A percentile compares a stretch with the other conserved stretches of the same genome.
These are phyloP conservation scores for Hyparrhenia diplandra DNA, from an alignment of 176 grass and related monocot genomes.

Conservation along the genomic window DNA sequence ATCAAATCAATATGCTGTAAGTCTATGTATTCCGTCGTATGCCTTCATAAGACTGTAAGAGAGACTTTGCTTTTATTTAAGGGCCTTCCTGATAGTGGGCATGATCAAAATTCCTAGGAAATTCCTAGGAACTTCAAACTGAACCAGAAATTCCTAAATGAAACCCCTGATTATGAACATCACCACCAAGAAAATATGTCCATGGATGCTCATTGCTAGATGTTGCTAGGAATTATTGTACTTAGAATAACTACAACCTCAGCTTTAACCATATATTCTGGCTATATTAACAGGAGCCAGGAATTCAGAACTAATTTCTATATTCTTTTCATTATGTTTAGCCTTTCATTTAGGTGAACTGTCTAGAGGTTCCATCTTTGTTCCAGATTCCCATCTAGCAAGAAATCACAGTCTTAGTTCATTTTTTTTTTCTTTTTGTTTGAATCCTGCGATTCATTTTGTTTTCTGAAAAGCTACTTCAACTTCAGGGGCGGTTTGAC, in stretches of 20 bases:
- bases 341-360: background rate
- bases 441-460: background rate
- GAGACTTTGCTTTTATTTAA: background rate
- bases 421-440: background rate
- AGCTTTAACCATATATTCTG: background rate
- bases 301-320: background rate
- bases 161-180: background rate
- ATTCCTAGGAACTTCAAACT: background rate
- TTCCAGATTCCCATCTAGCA: background rate
- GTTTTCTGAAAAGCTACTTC: constrained; percentile 39
- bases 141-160: background rate
- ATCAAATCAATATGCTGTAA: constrained; percentile 84
- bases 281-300: background rate
- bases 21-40: constrained; percentile 19
- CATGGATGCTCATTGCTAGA: background rate
- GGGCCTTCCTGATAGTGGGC: background rate
- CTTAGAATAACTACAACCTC: background rate
- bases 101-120: background rate
- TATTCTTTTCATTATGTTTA: background rate
- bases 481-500: constrained; percentile 58
- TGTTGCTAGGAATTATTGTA: background rate
- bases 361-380: background rate
- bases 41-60: background rate
- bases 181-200: background rate
- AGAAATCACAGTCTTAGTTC: background rate